Base-by-base conservation (phyloP, 345 rosid genomes). In the Corchorus capsularis region DNA sequence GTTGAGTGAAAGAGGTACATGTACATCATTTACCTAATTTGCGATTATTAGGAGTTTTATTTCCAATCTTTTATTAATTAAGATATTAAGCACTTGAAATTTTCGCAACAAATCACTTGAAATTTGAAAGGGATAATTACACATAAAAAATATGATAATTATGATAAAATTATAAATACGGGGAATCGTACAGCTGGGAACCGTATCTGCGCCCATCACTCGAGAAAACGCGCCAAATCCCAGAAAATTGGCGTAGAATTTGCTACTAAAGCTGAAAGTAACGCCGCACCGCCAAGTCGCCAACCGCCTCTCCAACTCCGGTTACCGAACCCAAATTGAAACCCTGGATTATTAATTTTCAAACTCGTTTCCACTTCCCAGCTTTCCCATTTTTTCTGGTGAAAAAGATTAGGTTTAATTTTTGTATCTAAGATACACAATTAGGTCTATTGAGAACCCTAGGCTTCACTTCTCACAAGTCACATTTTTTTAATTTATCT, bases 161-260 rank as follows among this genome's bases (percentile, higher is more conserved):
- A 27, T 27, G 27, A 27, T 27, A 27, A 27, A 27, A 27, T 27
- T 27, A 27, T 27, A 27, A 27, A 27, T 27, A 27, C 27, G 27
- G 27, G 55, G n/a, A 67, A 67, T 67, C 12, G 20, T 47, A 32
- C 75, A 41, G 72, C 19, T 69, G 41, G 16, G 6, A 59, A 52
- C 13, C 16, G 69, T 39, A 75, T 68, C 76, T 73, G 61, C 75
- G n/a, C 1, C 43, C 79, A 39, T 70, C 75, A 49, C 71, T 3
- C 39, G 0, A 12, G 37, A 37, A 59, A 43, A 8, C 78, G 74
- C 78, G 85, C 83, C 77, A 72, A 68, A 72, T 39, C 61, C 72
- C 75, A 46, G 66, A 46, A 56, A 47, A 9, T 55, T 43, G 52
- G 47, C 59, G 69, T 52, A 54, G 10, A 57, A 19, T 6, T 6